Evolutionary conservation across 176 grass and related monocot species (phyloP), one percentile per base, ranked within the genome.

Genomic region (Saccharum officinarum): DNA sequence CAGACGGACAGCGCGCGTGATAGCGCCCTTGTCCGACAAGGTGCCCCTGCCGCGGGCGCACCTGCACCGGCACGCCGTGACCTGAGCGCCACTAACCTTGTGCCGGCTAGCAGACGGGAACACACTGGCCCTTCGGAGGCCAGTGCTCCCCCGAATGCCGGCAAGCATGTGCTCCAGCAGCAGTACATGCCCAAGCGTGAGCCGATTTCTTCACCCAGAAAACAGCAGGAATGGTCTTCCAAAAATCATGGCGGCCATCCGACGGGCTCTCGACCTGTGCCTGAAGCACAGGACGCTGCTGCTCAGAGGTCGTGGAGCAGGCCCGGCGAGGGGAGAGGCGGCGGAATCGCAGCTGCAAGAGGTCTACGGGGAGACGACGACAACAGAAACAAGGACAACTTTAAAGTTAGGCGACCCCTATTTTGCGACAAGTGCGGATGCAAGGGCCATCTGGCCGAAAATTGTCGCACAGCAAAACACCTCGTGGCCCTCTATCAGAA

Each of bases 141-240:
- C 69, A 72, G 0, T 42, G 23, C 59, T 44, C 5, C 20, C 25
- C 39, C 4, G 61, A 47, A 46, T 3, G 4, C 40, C 23, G 4
- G 77, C 6, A 22, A 46, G 40, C 80, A 57, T 72, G 81, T 64
- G 38, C 81, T 83, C 69, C 81, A 63, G 69, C 10, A 74, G 69
- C 81, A 47, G 69, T 69, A 83, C 69, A 64, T 63, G 62, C 14
- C 40, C 10, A 22, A 20, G 9, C 42, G 0, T 5, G 42, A 73
- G 20, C 55, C 55, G 36, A 17, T 10, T 25, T 40, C 18, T 39
- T 37, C 20, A 0, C 20, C 3, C 15, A 1, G 18, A 15, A 63
- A 41, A 9, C 36, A 62, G 22, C 39, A 42, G 34, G n/a, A 40
- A 23, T 26, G 4, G 14, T 44, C 41, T 60, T 28, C 34, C 3